phyloP scores from a whole-genome alignment of 2,329 filamentous ascomycete species.

The Colletotrichum sidae region DNA sequence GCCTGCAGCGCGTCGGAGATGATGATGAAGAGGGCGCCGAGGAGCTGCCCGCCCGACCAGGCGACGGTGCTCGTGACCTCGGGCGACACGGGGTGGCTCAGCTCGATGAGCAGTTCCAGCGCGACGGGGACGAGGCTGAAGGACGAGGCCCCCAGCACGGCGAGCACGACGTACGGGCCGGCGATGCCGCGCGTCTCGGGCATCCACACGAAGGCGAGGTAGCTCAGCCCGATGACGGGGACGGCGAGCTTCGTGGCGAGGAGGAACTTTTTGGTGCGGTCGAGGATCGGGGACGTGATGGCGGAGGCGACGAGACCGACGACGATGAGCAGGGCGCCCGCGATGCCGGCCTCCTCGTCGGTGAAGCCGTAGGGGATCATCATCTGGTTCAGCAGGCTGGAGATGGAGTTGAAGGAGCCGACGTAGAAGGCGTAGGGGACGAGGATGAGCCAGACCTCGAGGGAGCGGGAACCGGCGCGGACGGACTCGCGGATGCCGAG shows the following conservation, averaged over 20 bases:
- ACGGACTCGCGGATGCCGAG: constrained; percentile 63
- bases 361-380: constrained; percentile 86
- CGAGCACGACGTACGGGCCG: constrained; percentile 80
- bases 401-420: constrained; percentile 93
- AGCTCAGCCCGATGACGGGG: constrained; percentile 78
- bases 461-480: constrained; percentile 65
- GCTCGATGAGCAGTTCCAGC: constrained; percentile 87
- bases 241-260: constrained; percentile 78
- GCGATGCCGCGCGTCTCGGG: constrained; percentile 63
- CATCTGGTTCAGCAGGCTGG: constrained; percentile 90
- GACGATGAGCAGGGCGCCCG: constrained; percentile 88
- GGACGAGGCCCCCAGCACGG: constrained; percentile 80
- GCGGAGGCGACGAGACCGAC: constrained; percentile 85
- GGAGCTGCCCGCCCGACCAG: constrained; percentile 87
- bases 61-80: constrained; percentile 86
- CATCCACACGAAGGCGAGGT: constrained; percentile 86
- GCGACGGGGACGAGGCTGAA: constrained; percentile 87
- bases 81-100: constrained; percentile 87
- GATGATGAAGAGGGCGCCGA: constrained; percentile 88
- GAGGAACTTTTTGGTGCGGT: constrained; percentile 85
- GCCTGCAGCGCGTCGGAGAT: constrained; percentile 80
- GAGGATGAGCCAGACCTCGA: constrained; percentile 84
- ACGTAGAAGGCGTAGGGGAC: constrained; percentile 88
- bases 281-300: constrained; percentile 82
- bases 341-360: constrained; percentile 88